These are phyloP conservation scores for Erythrophleum fordii DNA, from an alignment of 306 rosid species.

Conservation along the genomic window DNA sequence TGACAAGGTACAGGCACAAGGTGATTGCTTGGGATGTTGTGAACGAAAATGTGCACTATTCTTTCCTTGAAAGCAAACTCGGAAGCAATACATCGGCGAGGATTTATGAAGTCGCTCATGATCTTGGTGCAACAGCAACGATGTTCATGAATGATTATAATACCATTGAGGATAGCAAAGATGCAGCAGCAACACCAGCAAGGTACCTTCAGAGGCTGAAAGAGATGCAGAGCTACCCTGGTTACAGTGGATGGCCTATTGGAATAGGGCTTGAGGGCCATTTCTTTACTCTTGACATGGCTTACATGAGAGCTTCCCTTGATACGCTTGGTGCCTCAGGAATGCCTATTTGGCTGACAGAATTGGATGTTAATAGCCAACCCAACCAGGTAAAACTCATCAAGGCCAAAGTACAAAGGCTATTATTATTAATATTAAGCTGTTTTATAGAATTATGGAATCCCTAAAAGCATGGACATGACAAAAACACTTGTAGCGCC, in stretches of 20 bases:
- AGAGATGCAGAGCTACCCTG: neutral
- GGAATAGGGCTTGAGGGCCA: conserved; percentile 22
- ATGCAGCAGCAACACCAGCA: neutral
- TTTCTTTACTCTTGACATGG: neutral
- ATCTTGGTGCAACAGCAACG: neutral
- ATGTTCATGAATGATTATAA: neutral
- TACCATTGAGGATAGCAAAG: neutral
- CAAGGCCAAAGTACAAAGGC: neutral
- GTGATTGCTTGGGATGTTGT: conserved; percentile 88
- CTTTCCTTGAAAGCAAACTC: neutral
- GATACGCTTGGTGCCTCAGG: conserved; percentile 12
- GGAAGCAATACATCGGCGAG: neutral
- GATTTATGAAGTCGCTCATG: neutral
- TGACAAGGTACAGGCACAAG: conserved; percentile 56
- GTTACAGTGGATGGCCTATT: conserved; percentile 15
- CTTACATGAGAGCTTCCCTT: conserved; percentile 12
- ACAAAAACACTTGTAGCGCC: neutral
- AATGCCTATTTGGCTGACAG: conserved; percentile 9
- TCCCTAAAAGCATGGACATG: neutral
- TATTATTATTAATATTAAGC: neutral
- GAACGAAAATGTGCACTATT: conserved; percentile 60
- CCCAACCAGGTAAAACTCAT: neutral
- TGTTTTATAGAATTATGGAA: neutral
- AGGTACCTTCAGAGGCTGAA: conserved; percentile 4
- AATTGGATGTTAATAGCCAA: conserved; percentile 13